phyloP scores from a whole-genome alignment of 345 rosid genomes.

The Gossypium bickii region DNA sequence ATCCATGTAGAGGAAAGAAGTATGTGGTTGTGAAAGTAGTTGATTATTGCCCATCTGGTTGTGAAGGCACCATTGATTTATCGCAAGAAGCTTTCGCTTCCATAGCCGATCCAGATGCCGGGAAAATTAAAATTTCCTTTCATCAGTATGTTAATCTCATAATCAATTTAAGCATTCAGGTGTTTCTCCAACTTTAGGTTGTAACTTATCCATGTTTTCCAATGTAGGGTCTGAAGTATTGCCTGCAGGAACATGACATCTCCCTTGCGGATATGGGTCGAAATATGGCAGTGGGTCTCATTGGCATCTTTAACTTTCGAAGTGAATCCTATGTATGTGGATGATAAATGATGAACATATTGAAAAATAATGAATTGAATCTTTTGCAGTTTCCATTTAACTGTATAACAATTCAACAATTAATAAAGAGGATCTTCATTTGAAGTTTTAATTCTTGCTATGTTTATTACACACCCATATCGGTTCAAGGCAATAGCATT shows the following conservation, averaged over 20 bases:
- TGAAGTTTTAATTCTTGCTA: no score
- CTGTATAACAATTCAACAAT: background rate
- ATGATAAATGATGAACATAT: background rate
- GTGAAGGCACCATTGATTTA: conserved; percentile 23
- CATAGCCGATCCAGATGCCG: conserved; percentile 19
- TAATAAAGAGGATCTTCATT: background rate
- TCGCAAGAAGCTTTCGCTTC: conserved; percentile 18
- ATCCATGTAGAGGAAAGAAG: conserved; percentile 15
- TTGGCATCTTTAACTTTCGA: background rate
- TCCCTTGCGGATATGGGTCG: background rate
- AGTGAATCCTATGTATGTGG: background rate
- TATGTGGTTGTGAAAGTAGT: conserved; percentile 19
- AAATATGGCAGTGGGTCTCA: background rate
- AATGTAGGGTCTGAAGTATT: background rate
- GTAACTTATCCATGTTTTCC: background rate
- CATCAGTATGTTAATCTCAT: conserved; percentile 3
- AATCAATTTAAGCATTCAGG: background rate
- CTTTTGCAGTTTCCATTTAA: background rate
- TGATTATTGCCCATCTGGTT: conserved; percentile 20
- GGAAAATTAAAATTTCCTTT: conserved; percentile 13
- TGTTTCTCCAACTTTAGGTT: background rate
- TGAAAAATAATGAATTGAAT: background rate
- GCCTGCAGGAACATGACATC: background rate
- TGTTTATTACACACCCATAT: no score
- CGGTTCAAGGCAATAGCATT: no score